Evolutionary conservation across 306 rosid species (phyloP), one percentile per base, ranked within the genome.

Genomic region (Argentina anserina): DNA sequence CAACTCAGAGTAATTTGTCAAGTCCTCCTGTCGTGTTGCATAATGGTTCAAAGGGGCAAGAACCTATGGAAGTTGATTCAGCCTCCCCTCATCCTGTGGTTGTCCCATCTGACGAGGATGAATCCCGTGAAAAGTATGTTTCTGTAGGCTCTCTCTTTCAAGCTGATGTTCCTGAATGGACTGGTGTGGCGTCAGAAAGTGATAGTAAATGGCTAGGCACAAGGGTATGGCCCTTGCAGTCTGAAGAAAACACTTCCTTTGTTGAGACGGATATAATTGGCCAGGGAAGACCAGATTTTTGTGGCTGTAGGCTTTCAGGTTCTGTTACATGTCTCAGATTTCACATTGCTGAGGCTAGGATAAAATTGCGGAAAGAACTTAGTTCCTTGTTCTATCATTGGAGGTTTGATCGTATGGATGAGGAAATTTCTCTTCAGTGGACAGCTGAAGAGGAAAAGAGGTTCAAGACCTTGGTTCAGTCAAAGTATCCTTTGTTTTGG

Each of bases 361-460:
- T 86, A 89, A 89, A 82, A 78, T 68, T 94, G 83, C 88, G 80
- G 83, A 96, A 67, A 43, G 89, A 91, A 73, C 81, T 94, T 75
- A 91, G 95, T 26, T 68, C 80, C 28, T 86, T 28, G 56, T 91
- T 91, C 82, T 91, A 78, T 78, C 83, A 15, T 20, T 94, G 95
- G 95, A 81, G 85, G 76, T 88, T 94, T 70, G 75, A 88, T 83
- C 73, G 66, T 4, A 94, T 88, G 96, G 97, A 97, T 2, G 99
- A 94, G 84, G 96, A 88, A 67, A 85, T 89, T 84, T 89, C 89
- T 6, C 96, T 94, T 79, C 87, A 71, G 59, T 94, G 99, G 99
- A 88, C 91, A 17, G 9, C 73, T 49, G 89, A 67, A 41, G 96
- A 91, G 64, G 96, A 91, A 75, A 83, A 79, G 77, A 86, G 75